Conservation (phyloP, 2,329 filamentous ascomycete genomes). For the Penicillium sp. region DNA sequence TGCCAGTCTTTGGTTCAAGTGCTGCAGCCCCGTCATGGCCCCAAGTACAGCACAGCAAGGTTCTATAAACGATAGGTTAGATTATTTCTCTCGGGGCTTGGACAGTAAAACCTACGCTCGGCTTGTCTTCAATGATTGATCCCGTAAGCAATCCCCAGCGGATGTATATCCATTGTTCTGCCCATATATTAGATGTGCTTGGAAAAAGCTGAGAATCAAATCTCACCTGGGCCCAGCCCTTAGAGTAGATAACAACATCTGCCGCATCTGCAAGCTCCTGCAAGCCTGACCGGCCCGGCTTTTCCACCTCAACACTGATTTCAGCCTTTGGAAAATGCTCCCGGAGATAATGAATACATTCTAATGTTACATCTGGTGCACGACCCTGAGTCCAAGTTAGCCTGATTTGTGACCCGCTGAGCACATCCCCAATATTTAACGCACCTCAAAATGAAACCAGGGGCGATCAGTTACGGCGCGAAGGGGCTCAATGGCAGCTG, state of each 20-base stretch:
- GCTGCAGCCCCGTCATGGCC: slow-evolving; percentile 55
- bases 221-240: slow-evolving; percentile 66
- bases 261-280: slow-evolving; percentile 60
- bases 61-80: slow-evolving; percentile 32
- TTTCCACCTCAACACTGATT: slow-evolving; percentile 72
- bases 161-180: slow-evolving; percentile 44
- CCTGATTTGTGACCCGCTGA: not conserved
- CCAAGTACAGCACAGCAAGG: slow-evolving; percentile 60
- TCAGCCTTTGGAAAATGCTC: slow-evolving; percentile 44
- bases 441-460: slow-evolving; percentile 72
- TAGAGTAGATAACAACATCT: slow-evolving; percentile 73
- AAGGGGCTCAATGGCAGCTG: slow-evolving; percentile 44
- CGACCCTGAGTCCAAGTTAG: slow-evolving; percentile 53
- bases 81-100: not conserved
- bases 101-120: slow-evolving; percentile 47
- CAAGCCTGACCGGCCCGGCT: slow-evolving; percentile 62
- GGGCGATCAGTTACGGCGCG: slow-evolving; percentile 21
- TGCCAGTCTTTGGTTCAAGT: slow-evolving; percentile 39
- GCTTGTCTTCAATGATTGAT: slow-evolving; percentile 42
- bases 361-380: slow-evolving; percentile 59
- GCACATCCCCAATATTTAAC: not conserved
- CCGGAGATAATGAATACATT: slow-evolving; percentile 61
- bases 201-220: no score
- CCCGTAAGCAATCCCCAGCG: slow-evolving; percentile 53
- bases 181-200: not conserved